Conservation (phyloP, 306 rosid species). For the Cucurbita maxima region DNA sequence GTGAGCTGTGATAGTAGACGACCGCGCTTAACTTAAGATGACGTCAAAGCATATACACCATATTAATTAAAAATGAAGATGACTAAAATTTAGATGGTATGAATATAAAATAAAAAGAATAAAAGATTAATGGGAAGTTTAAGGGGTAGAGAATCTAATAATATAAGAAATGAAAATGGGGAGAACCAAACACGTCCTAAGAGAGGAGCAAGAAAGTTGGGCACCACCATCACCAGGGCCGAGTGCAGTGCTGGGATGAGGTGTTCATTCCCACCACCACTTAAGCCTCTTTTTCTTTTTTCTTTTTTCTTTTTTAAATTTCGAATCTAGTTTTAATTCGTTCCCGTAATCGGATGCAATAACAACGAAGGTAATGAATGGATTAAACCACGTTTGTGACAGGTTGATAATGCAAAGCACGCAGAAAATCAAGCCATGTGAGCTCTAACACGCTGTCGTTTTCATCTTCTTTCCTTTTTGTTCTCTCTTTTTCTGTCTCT, state of each 20-base stretch:
- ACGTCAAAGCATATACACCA: too few species aligned
- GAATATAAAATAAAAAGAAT: too few species aligned
- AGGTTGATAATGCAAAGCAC: neutral
- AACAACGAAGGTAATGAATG: neutral
- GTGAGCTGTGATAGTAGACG: too few species aligned
- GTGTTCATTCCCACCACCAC: slow-evolving; percentile 16
- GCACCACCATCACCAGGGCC: neutral
- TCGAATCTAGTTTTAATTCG: neutral
- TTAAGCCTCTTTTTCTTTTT: neutral
- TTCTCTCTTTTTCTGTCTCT: slow-evolving; percentile 4
- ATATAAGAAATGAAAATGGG: neutral
- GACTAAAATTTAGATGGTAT: neutral
- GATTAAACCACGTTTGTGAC: neutral
- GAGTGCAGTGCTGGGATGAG: neutral
- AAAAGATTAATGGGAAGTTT: too few species aligned
- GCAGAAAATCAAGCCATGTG: neutral
- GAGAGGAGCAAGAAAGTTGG: neutral
- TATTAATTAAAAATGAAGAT: too few species aligned
- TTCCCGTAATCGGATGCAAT: neutral
- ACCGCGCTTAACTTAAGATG: too few species aligned
- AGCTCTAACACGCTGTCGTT: slow-evolving; percentile 7
- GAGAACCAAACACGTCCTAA: neutral
- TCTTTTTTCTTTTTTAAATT: neutral
- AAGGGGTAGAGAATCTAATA: neutral
- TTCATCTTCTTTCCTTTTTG: slow-evolving; percentile 2